Evolutionary conservation across 768 basidiomycete genomes (phyloP).

Genomic region (Mrakia hoshinonis): DNA sequence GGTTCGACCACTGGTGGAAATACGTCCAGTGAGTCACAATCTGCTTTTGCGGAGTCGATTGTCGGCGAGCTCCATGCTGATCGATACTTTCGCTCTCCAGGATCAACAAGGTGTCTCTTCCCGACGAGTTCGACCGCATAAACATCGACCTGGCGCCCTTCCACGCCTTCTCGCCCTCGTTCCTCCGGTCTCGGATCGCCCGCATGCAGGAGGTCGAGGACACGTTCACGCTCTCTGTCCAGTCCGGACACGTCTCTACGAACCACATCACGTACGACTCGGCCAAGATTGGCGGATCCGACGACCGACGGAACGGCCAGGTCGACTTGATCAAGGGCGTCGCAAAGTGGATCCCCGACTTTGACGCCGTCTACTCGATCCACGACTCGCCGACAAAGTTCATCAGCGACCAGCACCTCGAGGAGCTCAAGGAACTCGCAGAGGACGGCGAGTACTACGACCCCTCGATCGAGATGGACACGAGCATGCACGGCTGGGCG

Average conservation of each 20-base stretch:
- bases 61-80: no score
- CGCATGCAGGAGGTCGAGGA: constrained; percentile 7
- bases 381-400: constrained; percentile 34
- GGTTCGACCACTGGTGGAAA: constrained; percentile 40
- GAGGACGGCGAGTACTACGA: constrained; percentile 33
- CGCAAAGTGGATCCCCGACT: constrained; percentile 29
- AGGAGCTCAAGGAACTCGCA: constrained; percentile 32
- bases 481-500: constrained; percentile 4
- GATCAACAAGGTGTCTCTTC: constrained; percentile 35
- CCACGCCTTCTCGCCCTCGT: constrained; percentile 26
- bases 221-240: constrained; percentile 20
- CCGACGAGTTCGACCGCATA: constrained; percentile 37
- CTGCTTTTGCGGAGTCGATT: not conserved
- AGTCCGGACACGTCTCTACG: not conserved
- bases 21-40: constrained; percentile 35
- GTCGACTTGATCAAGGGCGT: constrained; percentile 26
- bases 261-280: constrained; percentile 17
- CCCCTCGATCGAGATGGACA: constrained; percentile 16
- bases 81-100: constrained; percentile 17
- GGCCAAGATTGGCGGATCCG: constrained; percentile 31
- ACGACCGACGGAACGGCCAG: constrained; percentile 33
- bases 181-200: constrained; percentile 6
- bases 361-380: constrained; percentile 34
- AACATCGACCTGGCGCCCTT: constrained; percentile 34
- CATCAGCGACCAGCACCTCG: constrained; percentile 32